Evolutionary conservation across 2,329 filamentous ascomycete genomes (phyloP).

Genomic region (Botrytis galanthina): DNA sequence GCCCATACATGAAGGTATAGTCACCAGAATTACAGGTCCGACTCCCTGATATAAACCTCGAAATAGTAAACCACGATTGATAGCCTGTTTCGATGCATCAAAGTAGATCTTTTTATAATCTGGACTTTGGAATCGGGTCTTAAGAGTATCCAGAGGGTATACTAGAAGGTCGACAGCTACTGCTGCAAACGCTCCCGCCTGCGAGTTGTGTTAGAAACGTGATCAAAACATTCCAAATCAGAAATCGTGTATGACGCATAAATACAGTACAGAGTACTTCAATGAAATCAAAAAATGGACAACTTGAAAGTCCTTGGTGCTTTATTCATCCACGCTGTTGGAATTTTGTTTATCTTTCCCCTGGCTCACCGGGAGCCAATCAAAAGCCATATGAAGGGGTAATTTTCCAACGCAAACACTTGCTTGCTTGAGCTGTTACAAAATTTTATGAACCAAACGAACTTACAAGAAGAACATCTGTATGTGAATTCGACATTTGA

Average conservation of each 20-base stretch:
- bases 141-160: conserved; percentile 78
- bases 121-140: conserved; percentile 79
- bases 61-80: conserved; percentile 57
- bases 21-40: conserved; percentile 70
- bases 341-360: neutral
- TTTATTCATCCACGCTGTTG: neutral
- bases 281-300: neutral
- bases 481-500: conserved; percentile 49
- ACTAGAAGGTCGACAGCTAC: conserved; percentile 83
- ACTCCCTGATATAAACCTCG: conserved; percentile 83
- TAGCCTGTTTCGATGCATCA: conserved; percentile 52
- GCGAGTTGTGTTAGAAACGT: neutral
- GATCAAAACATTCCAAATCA: neutral
- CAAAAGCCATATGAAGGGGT: neutral
- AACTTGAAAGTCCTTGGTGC: neutral
- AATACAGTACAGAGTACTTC: neutral
- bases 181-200: conserved; percentile 83
- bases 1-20: conserved; percentile 72
- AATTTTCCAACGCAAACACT: neutral
- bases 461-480: conserved; percentile 57
- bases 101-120: conserved; percentile 69
- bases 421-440: neutral
- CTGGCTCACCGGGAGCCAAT: neutral
- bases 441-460: neutral
- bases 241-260: neutral